These are phyloP conservation scores for Phytophthora litchii DNA, from an alignment of 352 stramenopile species.

Conservation along the genomic window DNA sequence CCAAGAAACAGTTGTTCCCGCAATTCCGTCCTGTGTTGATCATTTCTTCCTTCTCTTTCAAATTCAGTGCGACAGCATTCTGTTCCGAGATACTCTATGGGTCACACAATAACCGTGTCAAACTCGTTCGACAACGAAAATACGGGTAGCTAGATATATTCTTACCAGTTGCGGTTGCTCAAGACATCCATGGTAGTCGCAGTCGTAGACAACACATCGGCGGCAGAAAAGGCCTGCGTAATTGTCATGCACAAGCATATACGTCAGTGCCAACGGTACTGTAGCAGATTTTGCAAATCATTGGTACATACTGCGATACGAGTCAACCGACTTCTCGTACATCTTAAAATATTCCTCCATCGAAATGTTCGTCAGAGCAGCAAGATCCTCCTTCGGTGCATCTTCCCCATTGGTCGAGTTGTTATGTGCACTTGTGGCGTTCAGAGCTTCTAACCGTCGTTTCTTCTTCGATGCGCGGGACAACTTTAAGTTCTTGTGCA, in stretches of 20 bases:
- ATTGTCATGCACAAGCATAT: background rate
- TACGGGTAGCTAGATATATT: background rate
- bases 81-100: slow-evolving; percentile 60
- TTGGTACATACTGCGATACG: slow-evolving; percentile 59
- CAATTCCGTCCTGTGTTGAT: slow-evolving; percentile 72
- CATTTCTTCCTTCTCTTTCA: slow-evolving; percentile 44
- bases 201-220: slow-evolving; percentile 86
- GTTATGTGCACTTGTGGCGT: slow-evolving; percentile 12
- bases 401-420: slow-evolving; percentile 2
- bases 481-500: slow-evolving; percentile 62
- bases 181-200: slow-evolving; percentile 76
- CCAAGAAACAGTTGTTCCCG: slow-evolving; percentile 78
- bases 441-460: slow-evolving; percentile 30
- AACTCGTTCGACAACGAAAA: slow-evolving; percentile 2
- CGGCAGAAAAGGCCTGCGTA: slow-evolving; percentile 72
- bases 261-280: background rate
- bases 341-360: slow-evolving; percentile 50
- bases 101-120: slow-evolving; percentile 13
- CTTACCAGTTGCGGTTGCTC: slow-evolving; percentile 63
- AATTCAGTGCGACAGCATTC: slow-evolving; percentile 58
- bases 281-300: background rate
- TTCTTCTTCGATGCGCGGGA: slow-evolving; percentile 46
- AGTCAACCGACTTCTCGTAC: slow-evolving; percentile 70
- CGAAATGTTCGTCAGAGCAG: slow-evolving; percentile 24
- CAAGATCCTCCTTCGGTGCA: slow-evolving; percentile 7